These are phyloP conservation scores for Colletotrichum sp. DNA, from an alignment of 2,329 filamentous ascomycete species.

Conservation along the genomic window DNA sequence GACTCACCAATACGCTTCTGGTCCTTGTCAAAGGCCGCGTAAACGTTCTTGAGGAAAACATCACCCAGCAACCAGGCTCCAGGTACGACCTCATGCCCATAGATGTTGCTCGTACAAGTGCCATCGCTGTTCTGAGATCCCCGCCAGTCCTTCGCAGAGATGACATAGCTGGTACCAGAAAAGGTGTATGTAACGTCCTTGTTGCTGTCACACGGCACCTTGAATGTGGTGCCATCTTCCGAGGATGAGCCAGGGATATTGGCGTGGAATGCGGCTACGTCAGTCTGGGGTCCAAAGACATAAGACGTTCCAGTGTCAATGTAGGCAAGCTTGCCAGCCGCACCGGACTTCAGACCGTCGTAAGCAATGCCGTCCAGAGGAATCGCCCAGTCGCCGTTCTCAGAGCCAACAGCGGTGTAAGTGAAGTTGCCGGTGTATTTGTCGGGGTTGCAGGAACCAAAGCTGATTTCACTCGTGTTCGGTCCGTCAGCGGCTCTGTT, in stretches of 20 bases:
- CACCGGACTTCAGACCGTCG: slow-evolving; percentile 61
- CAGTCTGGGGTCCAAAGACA: slow-evolving; percentile 71
- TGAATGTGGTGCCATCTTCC: slow-evolving; percentile 67
- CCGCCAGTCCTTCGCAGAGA: slow-evolving; percentile 77
- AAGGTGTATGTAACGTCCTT: slow-evolving; percentile 69
- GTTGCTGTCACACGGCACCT: slow-evolving; percentile 74
- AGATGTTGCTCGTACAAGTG: slow-evolving; percentile 73
- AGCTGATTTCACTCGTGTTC: slow-evolving; percentile 78
- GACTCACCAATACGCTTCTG: slow-evolving; percentile 64
- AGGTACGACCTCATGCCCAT: slow-evolving; percentile 71
- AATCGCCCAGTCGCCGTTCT: slow-evolving; percentile 74
- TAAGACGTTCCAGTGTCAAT: slow-evolving; percentile 87
- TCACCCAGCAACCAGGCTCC: slow-evolving; percentile 82
- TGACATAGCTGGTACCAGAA: slow-evolving; percentile 67
- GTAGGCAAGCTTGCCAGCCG: slow-evolving; percentile 66
- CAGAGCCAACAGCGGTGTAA: slow-evolving; percentile 62
- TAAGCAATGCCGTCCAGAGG: slow-evolving; percentile 69
- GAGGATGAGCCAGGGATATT: slow-evolving; percentile 66
- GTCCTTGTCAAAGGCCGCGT: slow-evolving; percentile 83
- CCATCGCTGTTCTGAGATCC: slow-evolving; percentile 47
- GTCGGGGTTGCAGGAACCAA: slow-evolving; percentile 71
- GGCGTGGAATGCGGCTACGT: slow-evolving; percentile 69
- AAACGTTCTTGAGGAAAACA: slow-evolving; percentile 89
- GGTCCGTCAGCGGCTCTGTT: slow-evolving; percentile 68
- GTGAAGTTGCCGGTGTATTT: slow-evolving; percentile 72